These are phyloP conservation scores for Solanum verrucosum DNA, from an alignment of 257 asterid species.

Conservation along the genomic window DNA sequence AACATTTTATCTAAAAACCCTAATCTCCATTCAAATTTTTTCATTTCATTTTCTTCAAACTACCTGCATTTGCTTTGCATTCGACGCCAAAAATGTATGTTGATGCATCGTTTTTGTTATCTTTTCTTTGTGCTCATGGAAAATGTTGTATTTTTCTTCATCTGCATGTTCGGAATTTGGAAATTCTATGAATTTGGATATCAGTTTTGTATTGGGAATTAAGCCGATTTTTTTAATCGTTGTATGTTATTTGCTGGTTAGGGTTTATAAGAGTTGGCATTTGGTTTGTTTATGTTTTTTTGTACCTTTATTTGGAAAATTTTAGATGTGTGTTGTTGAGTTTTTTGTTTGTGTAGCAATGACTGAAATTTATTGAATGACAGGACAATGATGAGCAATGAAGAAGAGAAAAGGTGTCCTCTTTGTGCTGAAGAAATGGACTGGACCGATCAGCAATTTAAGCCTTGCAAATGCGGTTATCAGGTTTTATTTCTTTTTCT, in stretches of 20 bases:
- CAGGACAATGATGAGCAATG: conserved; percentile 65
- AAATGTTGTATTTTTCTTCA: neutral
- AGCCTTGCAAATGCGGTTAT: conserved; percentile 90
- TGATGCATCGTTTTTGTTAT: neutral
- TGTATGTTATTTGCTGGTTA: neutral
- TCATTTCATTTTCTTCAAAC: neutral
- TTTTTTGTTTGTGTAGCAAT: neutral
- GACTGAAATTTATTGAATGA: neutral
- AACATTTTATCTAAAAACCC: neutral
- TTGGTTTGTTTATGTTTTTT: neutral
- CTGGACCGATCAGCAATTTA: conserved; percentile 96
- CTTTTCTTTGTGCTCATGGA: neutral
- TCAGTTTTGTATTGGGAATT: neutral
- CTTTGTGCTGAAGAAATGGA: conserved; percentile 98
- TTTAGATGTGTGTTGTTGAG: neutral
- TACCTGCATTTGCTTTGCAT: neutral
- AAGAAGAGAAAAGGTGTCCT: conserved; percentile 93
- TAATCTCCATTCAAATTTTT: conserved; percentile 28
- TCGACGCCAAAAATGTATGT: neutral
- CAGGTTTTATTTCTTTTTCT: conserved; percentile 36
- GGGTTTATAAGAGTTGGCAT: neutral
- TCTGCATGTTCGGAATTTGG: neutral
- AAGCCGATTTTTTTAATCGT: neutral
- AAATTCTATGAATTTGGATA: neutral
- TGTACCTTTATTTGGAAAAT: neutral